Conservation (phyloP, 2,329 filamentous ascomycete species). For the Neospermospora avenae region DNA sequence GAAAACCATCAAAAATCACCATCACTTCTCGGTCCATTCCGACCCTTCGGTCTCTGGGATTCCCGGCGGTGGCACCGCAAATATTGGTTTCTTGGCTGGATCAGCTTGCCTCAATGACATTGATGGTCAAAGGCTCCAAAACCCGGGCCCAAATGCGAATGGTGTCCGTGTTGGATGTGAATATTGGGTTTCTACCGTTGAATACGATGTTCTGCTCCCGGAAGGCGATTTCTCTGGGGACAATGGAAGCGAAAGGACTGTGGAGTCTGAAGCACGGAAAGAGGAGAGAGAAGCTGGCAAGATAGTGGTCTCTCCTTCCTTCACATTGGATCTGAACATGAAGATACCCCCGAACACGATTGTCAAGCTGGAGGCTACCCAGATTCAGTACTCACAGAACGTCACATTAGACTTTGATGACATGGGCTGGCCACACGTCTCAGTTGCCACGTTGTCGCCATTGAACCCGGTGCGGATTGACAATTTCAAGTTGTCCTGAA, state of each 20-base stretch:
- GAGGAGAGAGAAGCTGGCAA: conserved; percentile 9
- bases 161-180: conserved; percentile 9
- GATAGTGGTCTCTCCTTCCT: conserved; percentile 9
- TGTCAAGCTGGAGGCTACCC: conserved; percentile 25
- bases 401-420: conserved; percentile 32
- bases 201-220: conserved; percentile 10
- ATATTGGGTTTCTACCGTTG: conserved; percentile 11
- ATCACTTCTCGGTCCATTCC: background rate
- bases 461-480: background rate
- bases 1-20: background rate
- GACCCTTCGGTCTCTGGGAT: background rate
- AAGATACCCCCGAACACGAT: conserved; percentile 5
- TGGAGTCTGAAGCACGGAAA: conserved; percentile 11
- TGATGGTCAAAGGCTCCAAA: background rate
- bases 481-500: too few relatives aligned
- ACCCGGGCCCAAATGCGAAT: conserved; percentile 4
- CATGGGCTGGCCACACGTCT: conserved; percentile 33
- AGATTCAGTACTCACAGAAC: conserved; percentile 40
- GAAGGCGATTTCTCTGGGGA: conserved; percentile 10
- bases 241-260: background rate
- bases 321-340: conserved; percentile 1
- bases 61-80: conserved; percentile 4
- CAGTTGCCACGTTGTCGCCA: conserved; percentile 27
- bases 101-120: background rate
- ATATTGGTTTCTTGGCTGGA: conserved; percentile 33